Evolutionary conservation across 2,329 filamentous ascomycete species (phyloP).

Genomic region (Colletotrichum tabaci): DNA sequence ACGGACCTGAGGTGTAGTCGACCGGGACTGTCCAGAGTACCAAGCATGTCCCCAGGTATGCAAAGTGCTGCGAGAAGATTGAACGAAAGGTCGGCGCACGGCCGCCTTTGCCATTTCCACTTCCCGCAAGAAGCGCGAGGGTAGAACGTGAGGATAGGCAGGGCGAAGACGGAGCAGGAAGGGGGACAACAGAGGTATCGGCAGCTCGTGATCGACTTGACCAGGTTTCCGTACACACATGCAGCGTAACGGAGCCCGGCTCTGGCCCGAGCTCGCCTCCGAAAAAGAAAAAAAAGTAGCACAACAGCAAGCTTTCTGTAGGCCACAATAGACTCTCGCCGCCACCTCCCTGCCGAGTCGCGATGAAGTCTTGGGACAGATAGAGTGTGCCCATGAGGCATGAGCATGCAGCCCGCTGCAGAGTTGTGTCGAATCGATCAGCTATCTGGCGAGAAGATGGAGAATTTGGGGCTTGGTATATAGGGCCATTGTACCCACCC

Average conservation of each 20-base stretch:
- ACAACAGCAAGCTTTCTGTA: background rate
- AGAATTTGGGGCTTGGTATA: background rate
- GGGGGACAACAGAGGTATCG: background rate
- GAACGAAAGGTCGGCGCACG: conserved; percentile 6
- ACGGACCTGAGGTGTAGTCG: conserved; percentile 12
- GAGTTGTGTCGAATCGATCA: background rate
- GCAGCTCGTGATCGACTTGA: background rate
- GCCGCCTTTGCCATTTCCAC: background rate
- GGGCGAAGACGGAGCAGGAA: background rate
- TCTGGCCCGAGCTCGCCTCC: conserved; percentile 16
- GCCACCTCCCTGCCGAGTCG: background rate
- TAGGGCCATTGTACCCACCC: background rate
- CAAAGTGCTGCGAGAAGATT: background rate
- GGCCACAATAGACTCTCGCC: background rate
- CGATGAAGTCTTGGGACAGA: background rate
- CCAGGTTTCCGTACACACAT: background rate
- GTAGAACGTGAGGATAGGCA: background rate
- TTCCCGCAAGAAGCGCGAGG: background rate
- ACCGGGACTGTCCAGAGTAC: background rate
- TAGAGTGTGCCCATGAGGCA: too few species aligned
- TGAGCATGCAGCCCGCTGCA: background rate
- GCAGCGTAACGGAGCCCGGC: conserved; percentile 1
- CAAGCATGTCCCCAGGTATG: background rate
- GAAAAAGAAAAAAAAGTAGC: too few species aligned
- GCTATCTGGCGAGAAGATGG: background rate